These are phyloP conservation scores for Fulvia fulva DNA, from an alignment of 2,329 filamentous ascomycete genomes.

Conservation along the genomic window DNA sequence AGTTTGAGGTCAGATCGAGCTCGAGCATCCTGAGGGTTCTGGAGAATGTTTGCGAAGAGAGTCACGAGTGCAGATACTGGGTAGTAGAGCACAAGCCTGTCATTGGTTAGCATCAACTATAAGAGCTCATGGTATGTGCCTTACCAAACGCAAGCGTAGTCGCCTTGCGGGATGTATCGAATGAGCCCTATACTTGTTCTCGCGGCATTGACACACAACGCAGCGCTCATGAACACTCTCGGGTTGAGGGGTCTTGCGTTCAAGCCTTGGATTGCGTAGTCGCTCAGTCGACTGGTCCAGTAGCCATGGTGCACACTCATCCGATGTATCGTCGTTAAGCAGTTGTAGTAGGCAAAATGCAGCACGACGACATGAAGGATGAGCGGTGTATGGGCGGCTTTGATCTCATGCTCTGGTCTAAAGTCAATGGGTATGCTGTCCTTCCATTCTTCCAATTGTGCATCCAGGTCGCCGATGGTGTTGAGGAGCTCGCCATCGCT, in stretches of 20 bases:
- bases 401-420: conserved; percentile 94
- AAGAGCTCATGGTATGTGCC: no score
- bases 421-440: conserved; percentile 93
- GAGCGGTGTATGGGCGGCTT: conserved; percentile 85
- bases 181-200: conserved; percentile 88
- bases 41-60: conserved; percentile 90
- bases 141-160: conserved; percentile 96
- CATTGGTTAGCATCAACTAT: neutral
- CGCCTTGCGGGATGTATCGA: conserved; percentile 93
- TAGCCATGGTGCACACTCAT: conserved; percentile 98
- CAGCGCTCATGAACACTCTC: conserved; percentile 87
- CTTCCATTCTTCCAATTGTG: conserved; percentile 84
- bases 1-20: conserved; percentile 84
- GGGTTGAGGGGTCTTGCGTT: conserved; percentile 90
- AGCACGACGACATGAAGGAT: conserved; percentile 91
- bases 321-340: conserved; percentile 91
- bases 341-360: conserved; percentile 98
- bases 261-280: conserved; percentile 90
- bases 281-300: conserved; percentile 92
- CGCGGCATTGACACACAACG: conserved; percentile 87
- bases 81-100: conserved; percentile 89
- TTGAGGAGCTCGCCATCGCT: conserved; percentile 90
- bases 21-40: conserved; percentile 86
- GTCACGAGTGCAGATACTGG: conserved; percentile 93
- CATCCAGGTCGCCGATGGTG: conserved; percentile 91